Evolutionary conservation across 768 basidiomycete genomes (phyloP).

Genomic region (Xanthoconium purpureum): DNA sequence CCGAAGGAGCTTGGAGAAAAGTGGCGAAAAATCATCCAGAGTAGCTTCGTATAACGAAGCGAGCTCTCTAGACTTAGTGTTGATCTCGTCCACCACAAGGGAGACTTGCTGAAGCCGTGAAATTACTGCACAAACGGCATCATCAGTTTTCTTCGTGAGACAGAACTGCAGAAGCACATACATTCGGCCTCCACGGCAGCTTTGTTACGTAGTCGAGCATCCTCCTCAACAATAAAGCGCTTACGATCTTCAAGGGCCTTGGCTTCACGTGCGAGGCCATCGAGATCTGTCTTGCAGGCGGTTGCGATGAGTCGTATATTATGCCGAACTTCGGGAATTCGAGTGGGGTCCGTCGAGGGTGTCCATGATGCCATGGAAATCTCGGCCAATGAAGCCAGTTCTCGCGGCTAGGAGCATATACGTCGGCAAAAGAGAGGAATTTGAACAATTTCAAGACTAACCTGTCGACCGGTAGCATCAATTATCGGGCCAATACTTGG

Average conservation of each 20-base stretch:
- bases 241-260: slow-evolving; percentile 78
- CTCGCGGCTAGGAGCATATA: slow-evolving; percentile 57
- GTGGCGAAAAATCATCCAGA: slow-evolving; percentile 67
- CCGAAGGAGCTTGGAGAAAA: slow-evolving; percentile 75
- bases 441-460: slow-evolving; percentile 38
- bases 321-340: slow-evolving; percentile 95
- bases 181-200: slow-evolving; percentile 76
- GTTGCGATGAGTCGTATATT: slow-evolving; percentile 88
- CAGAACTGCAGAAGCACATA: slow-evolving; percentile 34
- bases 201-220: slow-evolving; percentile 61
- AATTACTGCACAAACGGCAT: slow-evolving; percentile 52
- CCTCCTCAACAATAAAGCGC: slow-evolving; percentile 68
- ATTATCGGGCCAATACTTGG: slow-evolving; percentile 82
- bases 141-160: slow-evolving; percentile 6
- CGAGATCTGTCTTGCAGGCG: slow-evolving; percentile 77
- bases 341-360: slow-evolving; percentile 80
- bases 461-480: slow-evolving; percentile 91
- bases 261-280: slow-evolving; percentile 88
- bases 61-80: slow-evolving; percentile 58
- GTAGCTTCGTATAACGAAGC: slow-evolving; percentile 66
- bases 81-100: slow-evolving; percentile 70
- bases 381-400: slow-evolving; percentile 82
- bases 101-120: slow-evolving; percentile 74
- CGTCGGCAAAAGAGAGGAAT: slow-evolving; percentile 1
- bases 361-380: slow-evolving; percentile 78